Percentiles rank a stretch among this genome's conserved stretches.
Conservation (phyloP, 495 filamentous ascomycete genomes). For the Clohesyomyces aquaticus region DNA sequence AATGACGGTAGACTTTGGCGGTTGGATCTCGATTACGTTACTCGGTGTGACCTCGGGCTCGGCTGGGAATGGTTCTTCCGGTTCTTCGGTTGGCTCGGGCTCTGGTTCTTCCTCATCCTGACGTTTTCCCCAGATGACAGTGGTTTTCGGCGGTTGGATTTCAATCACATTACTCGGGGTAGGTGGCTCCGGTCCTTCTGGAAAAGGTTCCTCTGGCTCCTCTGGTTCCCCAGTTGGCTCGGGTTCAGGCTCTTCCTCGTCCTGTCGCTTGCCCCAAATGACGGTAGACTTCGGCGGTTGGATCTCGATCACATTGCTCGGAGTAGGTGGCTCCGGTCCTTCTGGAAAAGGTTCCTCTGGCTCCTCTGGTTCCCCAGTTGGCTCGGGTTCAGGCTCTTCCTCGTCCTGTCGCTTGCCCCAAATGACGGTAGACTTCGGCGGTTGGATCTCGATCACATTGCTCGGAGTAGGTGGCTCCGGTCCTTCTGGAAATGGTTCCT, state of each 20-base stretch:
- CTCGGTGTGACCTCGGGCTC: background rate
- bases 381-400: constrained; percentile 1
- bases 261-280: constrained; percentile 21
- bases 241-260: constrained; percentile 4
- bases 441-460: constrained; percentile 9
- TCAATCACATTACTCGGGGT: constrained; percentile 10
- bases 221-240: constrained; percentile 13
- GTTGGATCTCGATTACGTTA: constrained; percentile 4
- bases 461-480: constrained; percentile 3
- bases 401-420: constrained; percentile 22
- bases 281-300: constrained; percentile 8
- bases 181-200: constrained; percentile 4
- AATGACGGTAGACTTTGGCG: background rate
- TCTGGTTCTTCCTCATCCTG: constrained; percentile 10
- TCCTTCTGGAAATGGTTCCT: background rate
- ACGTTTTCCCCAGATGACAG: constrained; percentile 19
- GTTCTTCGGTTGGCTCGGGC: constrained; percentile 6
- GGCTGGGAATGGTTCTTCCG: background rate
- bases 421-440: constrained; percentile 6
- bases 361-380: constrained; percentile 7
- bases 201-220: background rate
- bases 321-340: constrained; percentile 2
- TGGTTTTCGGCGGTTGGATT: constrained; percentile 2
- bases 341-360: background rate
- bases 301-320: constrained; percentile 9